These are phyloP conservation scores for Nicotiana tabacum DNA, from an alignment of 257 asterid genomes.

Conservation along the genomic window DNA sequence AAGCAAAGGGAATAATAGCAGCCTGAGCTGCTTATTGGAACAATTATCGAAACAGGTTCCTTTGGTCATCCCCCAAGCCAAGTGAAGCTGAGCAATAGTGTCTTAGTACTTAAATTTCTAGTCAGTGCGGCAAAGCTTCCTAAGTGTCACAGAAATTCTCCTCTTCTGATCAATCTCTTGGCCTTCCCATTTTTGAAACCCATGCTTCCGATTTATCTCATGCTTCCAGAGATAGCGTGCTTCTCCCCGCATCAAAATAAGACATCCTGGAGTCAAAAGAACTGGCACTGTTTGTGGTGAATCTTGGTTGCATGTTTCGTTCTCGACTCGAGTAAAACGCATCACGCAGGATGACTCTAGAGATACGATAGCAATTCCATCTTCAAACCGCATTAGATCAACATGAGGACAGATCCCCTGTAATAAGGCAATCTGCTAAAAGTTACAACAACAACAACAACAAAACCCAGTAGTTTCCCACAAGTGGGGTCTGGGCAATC, in stretches of 20 bases:
- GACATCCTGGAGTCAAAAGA: constrained; percentile 64
- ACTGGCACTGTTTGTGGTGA: constrained; percentile 40
- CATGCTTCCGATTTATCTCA: constrained; percentile 75
- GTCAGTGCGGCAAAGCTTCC: constrained; percentile 46
- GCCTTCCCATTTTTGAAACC: constrained; percentile 67
- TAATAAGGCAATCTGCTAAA: not conserved
- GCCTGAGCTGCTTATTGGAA: not conserved
- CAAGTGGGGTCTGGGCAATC: too few species aligned
- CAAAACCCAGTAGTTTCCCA: too few species aligned
- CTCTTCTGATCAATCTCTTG: constrained; percentile 56
- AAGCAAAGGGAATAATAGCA: not conserved
- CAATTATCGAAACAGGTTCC: not conserved
- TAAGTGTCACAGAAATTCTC: constrained; percentile 69
- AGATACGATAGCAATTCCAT: constrained; percentile 80
- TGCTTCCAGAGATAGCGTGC: constrained; percentile 88
- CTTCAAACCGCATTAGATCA: constrained; percentile 86
- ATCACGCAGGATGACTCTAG: constrained; percentile 74
- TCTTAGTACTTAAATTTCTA: not conserved
- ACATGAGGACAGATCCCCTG: constrained; percentile 91
- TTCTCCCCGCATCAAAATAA: constrained; percentile 80
- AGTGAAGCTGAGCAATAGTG: not conserved
- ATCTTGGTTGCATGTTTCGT: not conserved
- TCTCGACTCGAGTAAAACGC: constrained; percentile 55
- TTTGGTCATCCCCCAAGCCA: not conserved
- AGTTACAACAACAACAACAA: too few species aligned